Conservation (phyloP, 2,329 filamentous ascomycete genomes). For the Phaeosphaeriaceae sp. region DNA sequence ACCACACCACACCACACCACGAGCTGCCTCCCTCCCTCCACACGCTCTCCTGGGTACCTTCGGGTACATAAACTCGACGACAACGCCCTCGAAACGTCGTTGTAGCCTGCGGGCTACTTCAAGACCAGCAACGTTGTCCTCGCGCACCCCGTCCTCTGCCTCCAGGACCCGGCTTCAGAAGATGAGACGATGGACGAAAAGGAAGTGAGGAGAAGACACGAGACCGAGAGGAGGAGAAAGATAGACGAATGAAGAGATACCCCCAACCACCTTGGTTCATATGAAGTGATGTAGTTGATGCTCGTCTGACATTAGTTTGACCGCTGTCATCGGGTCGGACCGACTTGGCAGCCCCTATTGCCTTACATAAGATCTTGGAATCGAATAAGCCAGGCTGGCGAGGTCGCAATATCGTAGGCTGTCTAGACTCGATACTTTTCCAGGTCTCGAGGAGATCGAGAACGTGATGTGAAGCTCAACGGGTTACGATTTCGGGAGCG, state of each 20-base stretch:
- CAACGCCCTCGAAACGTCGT: background rate
- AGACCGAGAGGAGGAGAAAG: background rate
- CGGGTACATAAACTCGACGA: background rate
- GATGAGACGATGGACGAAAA: background rate
- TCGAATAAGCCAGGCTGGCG: background rate
- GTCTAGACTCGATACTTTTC: background rate
- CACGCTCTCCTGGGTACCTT: background rate
- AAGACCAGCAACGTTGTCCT: background rate
- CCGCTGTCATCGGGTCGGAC: background rate
- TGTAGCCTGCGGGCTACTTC: background rate
- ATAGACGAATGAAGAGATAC: background rate
- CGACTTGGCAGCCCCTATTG: constrained; percentile 5
- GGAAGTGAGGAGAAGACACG: background rate
- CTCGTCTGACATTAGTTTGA: background rate
- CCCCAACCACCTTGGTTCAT: background rate
- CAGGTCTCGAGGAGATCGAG: background rate
- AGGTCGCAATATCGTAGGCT: background rate
- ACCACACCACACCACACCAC: background rate
- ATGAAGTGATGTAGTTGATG: background rate
- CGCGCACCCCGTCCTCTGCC: background rate
- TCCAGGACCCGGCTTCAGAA: background rate
- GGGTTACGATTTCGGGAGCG: background rate
- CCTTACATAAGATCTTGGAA: background rate
- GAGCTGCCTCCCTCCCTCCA: too few species aligned
- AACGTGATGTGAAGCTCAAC: background rate